Conservation (phyloP, 139 green algal genomes). For the Spirogloea muscicola region DNA sequence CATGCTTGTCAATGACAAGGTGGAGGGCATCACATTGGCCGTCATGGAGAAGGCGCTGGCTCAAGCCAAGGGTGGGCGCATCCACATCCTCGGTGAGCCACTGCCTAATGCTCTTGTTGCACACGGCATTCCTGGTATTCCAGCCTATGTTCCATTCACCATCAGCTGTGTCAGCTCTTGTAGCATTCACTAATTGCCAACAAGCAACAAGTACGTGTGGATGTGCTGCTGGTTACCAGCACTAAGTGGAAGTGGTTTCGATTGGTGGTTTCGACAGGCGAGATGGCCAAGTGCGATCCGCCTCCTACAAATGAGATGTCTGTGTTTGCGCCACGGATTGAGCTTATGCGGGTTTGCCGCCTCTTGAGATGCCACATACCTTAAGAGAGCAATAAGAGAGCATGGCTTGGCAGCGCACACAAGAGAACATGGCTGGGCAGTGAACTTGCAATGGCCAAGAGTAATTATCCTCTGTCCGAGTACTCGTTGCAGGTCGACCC, state of each 20-base stretch:
- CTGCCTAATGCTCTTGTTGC: background rate
- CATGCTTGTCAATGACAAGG: conserved; percentile 64
- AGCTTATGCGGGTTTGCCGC: background rate
- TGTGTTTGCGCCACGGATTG: conserved; percentile 14
- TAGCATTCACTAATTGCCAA: background rate
- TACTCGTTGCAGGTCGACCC: conserved; percentile 20
- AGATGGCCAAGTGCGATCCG: conserved; percentile 31
- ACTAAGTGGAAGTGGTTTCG: no score
- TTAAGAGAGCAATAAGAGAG: background rate
- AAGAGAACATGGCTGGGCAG: background rate
- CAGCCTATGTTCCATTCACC: background rate
- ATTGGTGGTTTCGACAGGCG: conserved; percentile 8
- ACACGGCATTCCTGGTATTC: background rate
- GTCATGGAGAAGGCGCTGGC: conserved; percentile 83
- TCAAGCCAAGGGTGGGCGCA: conserved; percentile 51
- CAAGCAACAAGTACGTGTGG: no score
- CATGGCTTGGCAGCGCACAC: background rate
- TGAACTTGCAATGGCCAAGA: background rate
- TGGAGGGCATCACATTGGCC: conserved; percentile 58
- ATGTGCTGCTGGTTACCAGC: no score
- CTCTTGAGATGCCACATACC: background rate
- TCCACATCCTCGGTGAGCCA: conserved; percentile 30
- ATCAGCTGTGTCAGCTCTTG: background rate
- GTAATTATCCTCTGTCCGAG: background rate
- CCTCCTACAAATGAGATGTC: conserved; percentile 4